A percentile compares a stretch with the other conserved stretches of the same genome.
phyloP scores from a whole-genome alignment of 2,329 filamentous ascomycete species.

The Exophiala spinifera region DNA sequence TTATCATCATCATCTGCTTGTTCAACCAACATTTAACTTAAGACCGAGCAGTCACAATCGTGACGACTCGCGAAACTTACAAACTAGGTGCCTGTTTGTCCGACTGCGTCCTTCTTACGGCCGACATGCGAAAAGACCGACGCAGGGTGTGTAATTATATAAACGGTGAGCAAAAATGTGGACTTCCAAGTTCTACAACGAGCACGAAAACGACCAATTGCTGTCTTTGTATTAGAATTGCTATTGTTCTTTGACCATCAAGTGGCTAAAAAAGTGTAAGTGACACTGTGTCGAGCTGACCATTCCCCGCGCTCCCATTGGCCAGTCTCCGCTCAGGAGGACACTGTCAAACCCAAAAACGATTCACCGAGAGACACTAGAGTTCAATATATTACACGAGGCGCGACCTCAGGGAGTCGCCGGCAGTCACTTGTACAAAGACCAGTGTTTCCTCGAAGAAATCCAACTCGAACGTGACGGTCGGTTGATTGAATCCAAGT shows the following conservation, averaged over 20 bases:
- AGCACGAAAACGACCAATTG: neutral
- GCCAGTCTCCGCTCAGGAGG: neutral
- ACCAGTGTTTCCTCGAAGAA: neutral
- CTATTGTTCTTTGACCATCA: neutral
- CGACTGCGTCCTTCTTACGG: too few relatives aligned
- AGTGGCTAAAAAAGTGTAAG: neutral
- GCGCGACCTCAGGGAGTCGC: neutral
- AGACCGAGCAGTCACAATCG: too few relatives aligned
- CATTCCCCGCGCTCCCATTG: constrained; percentile 1
- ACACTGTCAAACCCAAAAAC: neutral
- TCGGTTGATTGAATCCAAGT: neutral
- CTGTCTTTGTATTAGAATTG: neutral
- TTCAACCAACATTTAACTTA: too few relatives aligned
- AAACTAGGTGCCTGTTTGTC: too few relatives aligned
- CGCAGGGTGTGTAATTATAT: too few relatives aligned
- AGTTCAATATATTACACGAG: neutral
- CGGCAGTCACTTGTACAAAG: neutral
- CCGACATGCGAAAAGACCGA: too few relatives aligned
- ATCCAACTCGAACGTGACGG: neutral
- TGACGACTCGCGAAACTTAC: too few relatives aligned
- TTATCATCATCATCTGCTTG: too few relatives aligned
- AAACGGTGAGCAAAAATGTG: too few relatives aligned
- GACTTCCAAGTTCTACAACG: too few relatives aligned
- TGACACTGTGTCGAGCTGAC: neutral
- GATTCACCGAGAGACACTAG: neutral